A percentile compares a stretch with the other conserved stretches of the same genome.
These are phyloP conservation scores for Magnolia sinica DNA, from an alignment of 164 flowering plant species.

Conservation along the genomic window DNA sequence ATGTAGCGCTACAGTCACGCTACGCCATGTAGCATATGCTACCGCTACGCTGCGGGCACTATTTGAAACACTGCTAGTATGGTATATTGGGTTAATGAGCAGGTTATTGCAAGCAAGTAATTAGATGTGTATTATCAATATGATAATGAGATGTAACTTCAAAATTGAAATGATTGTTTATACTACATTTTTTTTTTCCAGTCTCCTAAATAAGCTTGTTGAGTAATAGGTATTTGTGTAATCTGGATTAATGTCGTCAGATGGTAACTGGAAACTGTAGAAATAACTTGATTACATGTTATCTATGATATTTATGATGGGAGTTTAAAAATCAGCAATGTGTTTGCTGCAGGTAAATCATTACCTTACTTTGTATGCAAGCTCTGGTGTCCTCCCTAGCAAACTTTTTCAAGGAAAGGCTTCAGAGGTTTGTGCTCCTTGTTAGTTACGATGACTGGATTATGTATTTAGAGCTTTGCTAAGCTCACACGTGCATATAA, in stretches of 20 bases:
- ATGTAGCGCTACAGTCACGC: no score
- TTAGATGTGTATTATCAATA: no score
- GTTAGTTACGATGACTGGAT: not conserved
- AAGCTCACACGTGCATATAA: not conserved
- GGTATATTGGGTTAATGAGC: no score
- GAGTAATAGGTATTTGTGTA: not conserved
- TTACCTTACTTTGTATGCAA: conserved; percentile 57
- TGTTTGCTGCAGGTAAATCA: conserved; percentile 59
- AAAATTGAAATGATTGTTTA: not conserved
- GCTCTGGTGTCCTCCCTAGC: conserved; percentile 71
- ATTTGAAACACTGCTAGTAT: no score
- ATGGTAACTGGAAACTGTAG: not conserved
- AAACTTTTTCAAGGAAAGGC: conserved; percentile 58
- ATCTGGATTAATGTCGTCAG: not conserved
- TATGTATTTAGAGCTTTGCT: not conserved
- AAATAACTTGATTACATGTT: not conserved
- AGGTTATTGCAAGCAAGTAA: no score
- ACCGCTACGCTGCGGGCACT: no score
- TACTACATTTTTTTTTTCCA: not conserved
- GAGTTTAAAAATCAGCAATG: not conserved
- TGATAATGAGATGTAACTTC: no score
- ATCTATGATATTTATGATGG: not conserved
- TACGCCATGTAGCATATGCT: no score
- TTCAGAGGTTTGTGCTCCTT: conserved; percentile 46
- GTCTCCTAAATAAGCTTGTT: not conserved